phyloP scores from a whole-genome alignment of 495 filamentous ascomycete genomes.

The Parathielavia appendiculata region DNA sequence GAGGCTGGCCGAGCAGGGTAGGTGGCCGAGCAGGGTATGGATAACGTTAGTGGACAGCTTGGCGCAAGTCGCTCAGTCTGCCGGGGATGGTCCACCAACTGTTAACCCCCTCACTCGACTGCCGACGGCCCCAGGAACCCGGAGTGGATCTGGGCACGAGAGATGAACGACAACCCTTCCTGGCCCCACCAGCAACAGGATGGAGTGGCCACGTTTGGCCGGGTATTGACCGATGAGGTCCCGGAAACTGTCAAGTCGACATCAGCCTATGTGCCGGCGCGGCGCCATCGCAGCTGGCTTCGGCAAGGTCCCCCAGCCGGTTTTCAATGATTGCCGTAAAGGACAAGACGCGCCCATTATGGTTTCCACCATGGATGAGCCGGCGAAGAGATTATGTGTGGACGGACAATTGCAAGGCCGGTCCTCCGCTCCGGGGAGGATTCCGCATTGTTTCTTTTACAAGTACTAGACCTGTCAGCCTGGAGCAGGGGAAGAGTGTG shows the following conservation, averaged over 20 bases:
- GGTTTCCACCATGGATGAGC: too few species aligned
- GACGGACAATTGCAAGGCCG: too few species aligned
- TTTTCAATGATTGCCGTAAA: too few species aligned
- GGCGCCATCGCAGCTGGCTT: too few species aligned
- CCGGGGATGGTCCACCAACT: not conserved
- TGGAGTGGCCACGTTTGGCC: not conserved
- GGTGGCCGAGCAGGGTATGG: too few species aligned
- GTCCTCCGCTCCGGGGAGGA: too few species aligned
- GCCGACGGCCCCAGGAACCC: constrained; percentile 17
- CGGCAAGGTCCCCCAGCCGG: too few species aligned
- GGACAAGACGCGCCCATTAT: too few species aligned
- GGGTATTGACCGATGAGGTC: not conserved
- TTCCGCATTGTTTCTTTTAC: too few species aligned
- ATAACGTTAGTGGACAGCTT: not conserved
- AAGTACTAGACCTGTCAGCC: not conserved
- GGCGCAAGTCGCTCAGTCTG: not conserved
- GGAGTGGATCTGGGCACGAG: constrained; percentile 9
- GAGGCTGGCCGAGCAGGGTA: too few species aligned
- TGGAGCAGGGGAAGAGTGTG: not conserved
- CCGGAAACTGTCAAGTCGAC: not conserved
- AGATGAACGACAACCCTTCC: not conserved
- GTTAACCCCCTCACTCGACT: constrained; percentile 14
- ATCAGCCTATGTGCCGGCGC: too few species aligned
- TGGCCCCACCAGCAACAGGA: not conserved
- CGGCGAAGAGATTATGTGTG: too few species aligned